These are phyloP conservation scores for Rhodosporidiobolus odoratus DNA, from an alignment of 768 basidiomycete genomes.

Conservation along the genomic window DNA sequence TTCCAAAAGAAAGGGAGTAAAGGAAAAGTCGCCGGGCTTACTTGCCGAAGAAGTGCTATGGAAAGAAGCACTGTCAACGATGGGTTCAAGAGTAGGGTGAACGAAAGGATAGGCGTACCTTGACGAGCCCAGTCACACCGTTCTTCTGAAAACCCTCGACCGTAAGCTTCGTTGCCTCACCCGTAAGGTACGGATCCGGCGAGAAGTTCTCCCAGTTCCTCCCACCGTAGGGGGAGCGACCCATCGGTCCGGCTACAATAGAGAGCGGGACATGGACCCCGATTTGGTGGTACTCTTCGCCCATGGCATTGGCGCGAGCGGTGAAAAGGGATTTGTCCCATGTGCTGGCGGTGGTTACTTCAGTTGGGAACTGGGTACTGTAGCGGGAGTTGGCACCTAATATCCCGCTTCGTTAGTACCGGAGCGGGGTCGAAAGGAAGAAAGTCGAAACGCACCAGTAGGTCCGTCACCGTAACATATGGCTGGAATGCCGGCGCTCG, in stretches of 20 bases:
- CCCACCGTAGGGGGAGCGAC: conserved; percentile 5
- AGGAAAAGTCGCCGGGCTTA: background rate
- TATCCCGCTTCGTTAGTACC: too few relatives aligned
- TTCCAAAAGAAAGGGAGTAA: background rate
- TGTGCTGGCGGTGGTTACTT: conserved; percentile 74
- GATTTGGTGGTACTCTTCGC: conserved; percentile 72
- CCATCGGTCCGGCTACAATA: conserved; percentile 22
- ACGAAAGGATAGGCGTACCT: conserved; percentile 42
- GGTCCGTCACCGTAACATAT: conserved; percentile 17
- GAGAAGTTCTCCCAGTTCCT: conserved; percentile 22
- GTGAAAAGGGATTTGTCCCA: conserved; percentile 74
- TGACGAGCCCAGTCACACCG: conserved; percentile 49
- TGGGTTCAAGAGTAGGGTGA: conserved; percentile 50
- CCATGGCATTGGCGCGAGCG: conserved; percentile 69
- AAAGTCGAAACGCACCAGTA: background rate
- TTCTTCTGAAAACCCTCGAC: conserved; percentile 38
- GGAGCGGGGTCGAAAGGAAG: background rate
- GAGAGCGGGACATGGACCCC: conserved; percentile 61
- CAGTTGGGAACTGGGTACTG: conserved; percentile 59
- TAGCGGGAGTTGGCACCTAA: conserved; percentile 5
- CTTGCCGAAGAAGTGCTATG: conserved; percentile 24
- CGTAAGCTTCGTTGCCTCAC: conserved; percentile 8
- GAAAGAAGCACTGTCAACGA: background rate
- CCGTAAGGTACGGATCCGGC: conserved; percentile 23
- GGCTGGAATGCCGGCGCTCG: background rate